These are phyloP conservation scores for Collybiopsis confluens DNA, from an alignment of 768 basidiomycete species.

Conservation along the genomic window DNA sequence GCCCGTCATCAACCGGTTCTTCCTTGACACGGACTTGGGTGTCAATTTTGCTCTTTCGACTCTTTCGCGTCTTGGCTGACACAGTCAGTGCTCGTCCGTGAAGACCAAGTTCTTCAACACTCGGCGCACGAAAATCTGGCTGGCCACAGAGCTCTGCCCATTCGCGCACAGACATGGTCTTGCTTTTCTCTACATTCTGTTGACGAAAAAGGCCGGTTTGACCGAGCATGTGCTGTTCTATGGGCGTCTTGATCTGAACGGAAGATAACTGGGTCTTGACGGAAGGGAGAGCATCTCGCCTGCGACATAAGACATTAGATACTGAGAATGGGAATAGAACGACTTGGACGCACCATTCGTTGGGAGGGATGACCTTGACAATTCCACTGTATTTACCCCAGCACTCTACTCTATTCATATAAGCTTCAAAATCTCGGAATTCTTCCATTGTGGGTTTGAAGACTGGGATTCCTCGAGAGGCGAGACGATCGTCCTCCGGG, in stretches of 20 bases:
- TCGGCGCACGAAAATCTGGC: conserved; percentile 70
- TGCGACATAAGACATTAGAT: conserved; percentile 21
- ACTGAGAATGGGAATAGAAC: conserved; percentile 13
- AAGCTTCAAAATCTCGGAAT: conserved; percentile 87
- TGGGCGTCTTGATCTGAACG: conserved; percentile 84
- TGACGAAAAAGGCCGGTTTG: conserved; percentile 83
- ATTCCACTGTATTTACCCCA: conserved; percentile 94
- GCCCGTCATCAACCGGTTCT: conserved; percentile 38
- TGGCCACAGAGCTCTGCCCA: conserved; percentile 77
- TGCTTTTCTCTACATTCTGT: conserved; percentile 87
- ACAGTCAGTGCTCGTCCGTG: conserved; percentile 33
- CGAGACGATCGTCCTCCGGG: conserved; percentile 77
- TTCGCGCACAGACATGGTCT: conserved; percentile 79
- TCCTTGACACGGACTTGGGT: conserved; percentile 36
- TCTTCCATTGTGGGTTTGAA: conserved; percentile 94
- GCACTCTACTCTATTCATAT: conserved; percentile 79
- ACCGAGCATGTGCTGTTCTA: conserved; percentile 91
- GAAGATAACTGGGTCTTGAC: conserved; percentile 64
- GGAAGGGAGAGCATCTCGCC: conserved; percentile 72
- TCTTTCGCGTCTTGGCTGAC: conserved; percentile 31
- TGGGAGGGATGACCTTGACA: conserved; percentile 93
- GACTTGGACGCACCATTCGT: conserved; percentile 71
- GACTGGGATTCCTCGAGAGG: conserved; percentile 90
- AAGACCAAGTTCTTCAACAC: conserved; percentile 63
- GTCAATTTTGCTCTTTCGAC: conserved; percentile 37